Conservation (phyloP, 2,329 filamentous ascomycete species). For the Triangularia verruculosa region DNA sequence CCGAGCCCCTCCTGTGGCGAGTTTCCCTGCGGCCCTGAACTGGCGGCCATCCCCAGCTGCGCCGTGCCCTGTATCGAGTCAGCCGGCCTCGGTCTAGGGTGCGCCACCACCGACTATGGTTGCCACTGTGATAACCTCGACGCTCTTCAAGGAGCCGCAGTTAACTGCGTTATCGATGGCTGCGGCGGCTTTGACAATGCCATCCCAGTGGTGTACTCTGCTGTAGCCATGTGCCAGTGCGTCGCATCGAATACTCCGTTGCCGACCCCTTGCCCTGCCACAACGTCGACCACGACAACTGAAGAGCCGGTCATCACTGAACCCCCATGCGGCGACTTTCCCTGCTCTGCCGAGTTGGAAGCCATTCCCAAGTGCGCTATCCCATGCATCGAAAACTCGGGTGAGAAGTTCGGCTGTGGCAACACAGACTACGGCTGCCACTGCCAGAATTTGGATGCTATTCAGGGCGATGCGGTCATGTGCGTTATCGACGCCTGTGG, state of each 20-base stretch:
- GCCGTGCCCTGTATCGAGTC: conserved; percentile 10
- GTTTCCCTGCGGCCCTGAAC: not conserved
- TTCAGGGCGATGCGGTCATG: not conserved
- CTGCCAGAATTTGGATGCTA: not conserved
- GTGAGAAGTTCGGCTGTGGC: not conserved
- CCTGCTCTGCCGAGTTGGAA: not conserved
- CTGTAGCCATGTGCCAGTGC: not conserved
- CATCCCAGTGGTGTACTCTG: not conserved
- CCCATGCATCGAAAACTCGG: not conserved
- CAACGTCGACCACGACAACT: not conserved
- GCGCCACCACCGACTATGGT: conserved; percentile 2
- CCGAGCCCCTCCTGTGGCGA: not conserved
- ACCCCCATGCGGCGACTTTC: not conserved
- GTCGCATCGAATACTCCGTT: not conserved
- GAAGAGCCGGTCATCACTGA: not conserved
- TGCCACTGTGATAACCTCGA: conserved; percentile 5
- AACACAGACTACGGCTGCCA: not conserved
- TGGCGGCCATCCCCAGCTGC: not conserved
- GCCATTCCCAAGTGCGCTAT: not conserved
- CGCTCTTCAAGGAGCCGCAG: not conserved
- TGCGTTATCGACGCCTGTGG: not conserved
- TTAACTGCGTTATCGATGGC: conserved; percentile 2
- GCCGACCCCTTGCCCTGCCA: not conserved
- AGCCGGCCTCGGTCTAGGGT: conserved; percentile 1
- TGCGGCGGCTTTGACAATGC: not conserved